Base-by-base conservation (phyloP, 2,329 filamentous ascomycete genomes). In the Penicillium sp. region DNA sequence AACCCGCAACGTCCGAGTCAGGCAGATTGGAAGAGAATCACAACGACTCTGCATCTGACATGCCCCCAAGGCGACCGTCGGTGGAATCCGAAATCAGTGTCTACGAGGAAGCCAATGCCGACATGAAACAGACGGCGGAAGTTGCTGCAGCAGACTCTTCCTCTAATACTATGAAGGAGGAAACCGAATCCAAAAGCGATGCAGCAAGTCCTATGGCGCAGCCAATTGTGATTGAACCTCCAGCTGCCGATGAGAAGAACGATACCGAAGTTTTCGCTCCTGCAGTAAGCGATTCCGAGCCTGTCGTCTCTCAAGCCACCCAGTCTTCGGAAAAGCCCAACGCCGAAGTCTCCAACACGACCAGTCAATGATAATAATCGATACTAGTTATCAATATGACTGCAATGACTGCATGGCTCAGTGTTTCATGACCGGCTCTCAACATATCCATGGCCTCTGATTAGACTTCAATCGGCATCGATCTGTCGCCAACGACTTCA, bases 61-160 rank as follows among this genome's bases (percentile, higher is more conserved):
- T 35, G 11, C 34, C 34, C 3, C 36, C 7, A 17, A 47, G 39
- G 18, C 43, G 50, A 29, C 10, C 18, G 26, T 54, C 51, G 25
- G 26, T 47, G 7, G 45, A 48, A 26, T 52, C 51, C 3, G 50
- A 44, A 10, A 17, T 36, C 14, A 52, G 50, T 25, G 35, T 54
- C 13, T 54, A 54, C 28, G 50, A 52, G 42, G 51, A 52, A 39
- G 50, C 50, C 11, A 46, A 17, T 36, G 39, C 39, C 6, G 41
- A 42, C 3, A 38, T 43, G 16, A 26, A 22, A 5, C 18, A 22
- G 9, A 22, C 5, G 9, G 18, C 18, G 18, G 25, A 34, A 14
- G 11, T n/a, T 6, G 38, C 32, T n/a, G 14, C n/a, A n/a, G n/a
- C n/a, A n/a, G 25, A 26, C 4, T 23, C 38, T 2, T 23, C 30